These are phyloP conservation scores for Zopfia rhizophila DNA, from an alignment of 2,329 filamentous ascomycete species.

Conservation along the genomic window DNA sequence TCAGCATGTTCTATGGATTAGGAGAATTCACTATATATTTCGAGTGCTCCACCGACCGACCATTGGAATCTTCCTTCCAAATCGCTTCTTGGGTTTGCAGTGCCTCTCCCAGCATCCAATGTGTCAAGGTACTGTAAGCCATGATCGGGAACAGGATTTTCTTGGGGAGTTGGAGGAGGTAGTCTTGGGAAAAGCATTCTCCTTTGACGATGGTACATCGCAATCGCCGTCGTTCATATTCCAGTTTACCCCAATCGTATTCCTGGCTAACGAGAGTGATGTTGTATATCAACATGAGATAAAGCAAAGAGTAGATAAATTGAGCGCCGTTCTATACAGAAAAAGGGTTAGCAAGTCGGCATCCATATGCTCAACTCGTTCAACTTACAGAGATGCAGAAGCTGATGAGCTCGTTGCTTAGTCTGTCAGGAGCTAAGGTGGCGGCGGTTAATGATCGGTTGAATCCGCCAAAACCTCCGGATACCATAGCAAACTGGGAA, in stretches of 20 bases:
- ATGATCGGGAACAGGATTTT: constrained; percentile 43
- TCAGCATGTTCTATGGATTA: background rate
- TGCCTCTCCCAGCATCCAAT: constrained; percentile 46
- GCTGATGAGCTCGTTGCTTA: constrained; percentile 34
- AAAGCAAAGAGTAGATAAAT: constrained; percentile 43
- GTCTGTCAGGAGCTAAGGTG: constrained; percentile 25
- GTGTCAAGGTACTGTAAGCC: constrained; percentile 38
- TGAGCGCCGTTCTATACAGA: constrained; percentile 41
- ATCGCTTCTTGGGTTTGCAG: constrained; percentile 40
- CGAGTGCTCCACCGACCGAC: constrained; percentile 31
- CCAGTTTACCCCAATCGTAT: constrained; percentile 41
- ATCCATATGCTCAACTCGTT: background rate
- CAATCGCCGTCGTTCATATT: constrained; percentile 33
- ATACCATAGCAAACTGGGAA: constrained; percentile 20
- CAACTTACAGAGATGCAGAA: constrained; percentile 34
- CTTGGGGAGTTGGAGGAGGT: constrained; percentile 44
- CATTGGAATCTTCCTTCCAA: constrained; percentile 28
- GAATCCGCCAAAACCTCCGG: constrained; percentile 39
- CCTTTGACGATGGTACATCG: constrained; percentile 42
- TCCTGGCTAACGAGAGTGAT: constrained; percentile 40
- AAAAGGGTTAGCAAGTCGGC: no score
- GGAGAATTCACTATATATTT: constrained; percentile 28
- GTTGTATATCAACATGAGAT: constrained; percentile 45
- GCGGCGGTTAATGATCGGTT: constrained; percentile 29
- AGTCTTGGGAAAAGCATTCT: constrained; percentile 37